Evolutionary conservation across 2,329 filamentous ascomycete species (phyloP).

Genomic region (Colletotrichum acutatum): DNA sequence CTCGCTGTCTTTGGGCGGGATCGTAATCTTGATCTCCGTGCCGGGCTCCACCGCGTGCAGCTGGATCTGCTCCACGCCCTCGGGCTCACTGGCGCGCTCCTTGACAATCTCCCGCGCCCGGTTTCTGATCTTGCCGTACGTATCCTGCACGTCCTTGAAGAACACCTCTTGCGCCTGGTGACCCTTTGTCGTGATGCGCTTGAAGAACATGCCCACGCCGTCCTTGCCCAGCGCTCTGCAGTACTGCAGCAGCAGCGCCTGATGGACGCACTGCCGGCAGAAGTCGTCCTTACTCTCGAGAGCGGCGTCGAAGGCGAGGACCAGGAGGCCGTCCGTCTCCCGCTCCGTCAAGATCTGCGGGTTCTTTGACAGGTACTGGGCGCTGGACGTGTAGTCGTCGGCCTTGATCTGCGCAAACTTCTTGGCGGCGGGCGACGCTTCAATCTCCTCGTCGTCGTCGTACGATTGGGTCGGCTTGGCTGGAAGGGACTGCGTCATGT

Average conservation of each 20-base stretch:
- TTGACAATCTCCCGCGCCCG: slow-evolving; percentile 78
- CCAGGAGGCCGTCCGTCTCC: slow-evolving; percentile 90
- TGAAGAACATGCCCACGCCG: slow-evolving; percentile 94
- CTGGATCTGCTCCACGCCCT: slow-evolving; percentile 94
- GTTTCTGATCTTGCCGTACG: slow-evolving; percentile 83
- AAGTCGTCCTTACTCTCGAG: slow-evolving; percentile 81
- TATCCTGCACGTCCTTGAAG: slow-evolving; percentile 90
- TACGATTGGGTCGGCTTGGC: slow-evolving; percentile 55
- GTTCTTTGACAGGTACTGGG: slow-evolving; percentile 82
- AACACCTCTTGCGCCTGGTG: slow-evolving; percentile 94
- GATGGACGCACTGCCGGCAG: slow-evolving; percentile 89
- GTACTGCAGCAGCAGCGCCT: slow-evolving; percentile 92
- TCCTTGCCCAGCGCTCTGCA: slow-evolving; percentile 90
- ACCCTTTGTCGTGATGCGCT: slow-evolving; percentile 87
- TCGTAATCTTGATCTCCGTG: slow-evolving; percentile 88
- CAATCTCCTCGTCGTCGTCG: slow-evolving; percentile 78
- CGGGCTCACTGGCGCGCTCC: slow-evolving; percentile 61
- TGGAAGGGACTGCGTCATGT: slow-evolving; percentile 35
- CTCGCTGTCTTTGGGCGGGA: slow-evolving; percentile 76
- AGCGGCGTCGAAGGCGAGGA: slow-evolving; percentile 91
- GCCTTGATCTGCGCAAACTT: slow-evolving; percentile 83
- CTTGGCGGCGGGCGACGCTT: slow-evolving; percentile 81
- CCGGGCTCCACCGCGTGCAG: slow-evolving; percentile 94
- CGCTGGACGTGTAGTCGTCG: slow-evolving; percentile 77
- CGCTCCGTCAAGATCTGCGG: slow-evolving; percentile 83